Percentiles rank a stretch among this genome's conserved stretches.
These are phyloP conservation scores for Tympanopsis confertula DNA, from an alignment of 2,329 filamentous ascomycete species.

Conservation along the genomic window DNA sequence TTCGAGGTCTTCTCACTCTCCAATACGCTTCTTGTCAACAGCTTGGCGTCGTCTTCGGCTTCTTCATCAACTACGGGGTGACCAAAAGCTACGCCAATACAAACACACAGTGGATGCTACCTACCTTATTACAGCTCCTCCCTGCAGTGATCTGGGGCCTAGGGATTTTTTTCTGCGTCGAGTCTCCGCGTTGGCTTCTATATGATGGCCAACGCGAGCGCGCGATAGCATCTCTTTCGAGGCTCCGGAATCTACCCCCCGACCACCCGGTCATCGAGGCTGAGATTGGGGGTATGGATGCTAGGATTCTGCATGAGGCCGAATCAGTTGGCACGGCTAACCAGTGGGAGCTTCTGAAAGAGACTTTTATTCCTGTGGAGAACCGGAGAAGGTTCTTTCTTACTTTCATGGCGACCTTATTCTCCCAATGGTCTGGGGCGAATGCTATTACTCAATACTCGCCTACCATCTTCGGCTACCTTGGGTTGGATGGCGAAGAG, in stretches of 20 bases:
- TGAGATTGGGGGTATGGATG: conserved; percentile 16
- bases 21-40: conserved; percentile 21
- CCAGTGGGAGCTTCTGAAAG: conserved; percentile 17
- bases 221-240: conserved; percentile 8
- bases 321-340: conserved; percentile 17
- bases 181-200: conserved; percentile 13
- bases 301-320: conserved; percentile 17
- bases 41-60: conserved; percentile 17
- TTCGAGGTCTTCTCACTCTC: conserved; percentile 16
- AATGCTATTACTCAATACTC: conserved; percentile 17
- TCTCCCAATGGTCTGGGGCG: conserved; percentile 14
- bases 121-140: conserved; percentile 11
- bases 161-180: conserved; percentile 11
- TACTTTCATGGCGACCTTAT: conserved; percentile 15
- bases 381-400: conserved; percentile 16
- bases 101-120: conserved; percentile 14
- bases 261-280: conserved; percentile 13
- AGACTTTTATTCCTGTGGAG: conserved; percentile 14
- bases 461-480: conserved; percentile 15
- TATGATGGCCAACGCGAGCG: conserved; percentile 8
- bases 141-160: conserved; percentile 13
- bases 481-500: conserved; percentile 11
- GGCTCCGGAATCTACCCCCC: conserved; percentile 12
- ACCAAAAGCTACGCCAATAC: conserved; percentile 13
- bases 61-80: conserved; percentile 22